Evolutionary conservation across 306 rosid species (phyloP).

Genomic region (Fagus crenata): DNA sequence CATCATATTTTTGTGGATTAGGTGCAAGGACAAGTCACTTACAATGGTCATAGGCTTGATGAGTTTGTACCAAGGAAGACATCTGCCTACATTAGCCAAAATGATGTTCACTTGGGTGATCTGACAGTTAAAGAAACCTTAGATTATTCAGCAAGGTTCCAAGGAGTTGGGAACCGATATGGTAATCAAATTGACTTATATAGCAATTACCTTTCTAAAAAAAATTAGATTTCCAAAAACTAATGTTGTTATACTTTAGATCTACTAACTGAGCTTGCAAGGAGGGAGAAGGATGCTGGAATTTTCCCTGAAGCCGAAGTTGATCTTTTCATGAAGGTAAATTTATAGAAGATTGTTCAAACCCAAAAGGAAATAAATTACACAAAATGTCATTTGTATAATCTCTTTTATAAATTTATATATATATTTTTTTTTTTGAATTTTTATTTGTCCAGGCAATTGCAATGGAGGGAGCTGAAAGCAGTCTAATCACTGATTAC

Average conservation of each 20-base stretch:
- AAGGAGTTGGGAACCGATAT: slow-evolving; percentile 14
- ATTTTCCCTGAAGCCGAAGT: slow-evolving; percentile 55
- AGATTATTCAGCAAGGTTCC: slow-evolving; percentile 16
- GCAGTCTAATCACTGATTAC: slow-evolving; percentile 49
- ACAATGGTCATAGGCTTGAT: slow-evolving; percentile 17
- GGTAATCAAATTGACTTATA: slow-evolving; percentile 4
- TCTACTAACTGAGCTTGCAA: slow-evolving; percentile 46
- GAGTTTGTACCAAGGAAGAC: slow-evolving; percentile 19
- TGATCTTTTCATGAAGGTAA: slow-evolving; percentile 63
- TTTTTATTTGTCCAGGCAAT: slow-evolving; percentile 35
- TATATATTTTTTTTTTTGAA: background rate
- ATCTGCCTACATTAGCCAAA: slow-evolving; percentile 19
- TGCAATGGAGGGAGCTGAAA: slow-evolving; percentile 49
- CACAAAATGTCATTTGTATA: background rate
- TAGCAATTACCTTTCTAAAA: background rate
- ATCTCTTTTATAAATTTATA: background rate
- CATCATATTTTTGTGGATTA: background rate
- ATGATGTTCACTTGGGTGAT: slow-evolving; percentile 14
- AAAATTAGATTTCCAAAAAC: background rate
- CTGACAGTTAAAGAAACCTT: slow-evolving; percentile 11
- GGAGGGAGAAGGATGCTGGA: slow-evolving; percentile 54
- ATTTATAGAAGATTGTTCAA: background rate
- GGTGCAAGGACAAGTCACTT: slow-evolving; percentile 5
- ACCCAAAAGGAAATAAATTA: background rate
- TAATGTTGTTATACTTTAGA: slow-evolving; percentile 27